Evolutionary conservation across 1,284 basidiomycete species (phyloP).

Genomic region (Trametes hirsuta): DNA sequence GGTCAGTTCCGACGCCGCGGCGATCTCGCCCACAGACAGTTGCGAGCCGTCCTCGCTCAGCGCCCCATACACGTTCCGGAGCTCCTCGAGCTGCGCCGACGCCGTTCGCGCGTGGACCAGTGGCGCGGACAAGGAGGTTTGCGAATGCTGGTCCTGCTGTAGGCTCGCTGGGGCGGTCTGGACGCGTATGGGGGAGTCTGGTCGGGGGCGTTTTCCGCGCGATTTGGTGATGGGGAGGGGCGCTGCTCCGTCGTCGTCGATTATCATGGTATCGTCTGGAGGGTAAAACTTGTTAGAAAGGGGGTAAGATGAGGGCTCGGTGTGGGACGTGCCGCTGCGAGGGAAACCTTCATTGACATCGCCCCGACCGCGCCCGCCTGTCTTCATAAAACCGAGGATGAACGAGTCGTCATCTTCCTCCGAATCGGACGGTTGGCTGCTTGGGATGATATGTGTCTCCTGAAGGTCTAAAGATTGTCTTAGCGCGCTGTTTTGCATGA

Average conservation of each 20-base stretch:
- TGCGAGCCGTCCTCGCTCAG: constrained; percentile 24
- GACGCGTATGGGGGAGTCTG: constrained; percentile 6
- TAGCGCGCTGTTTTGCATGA: not conserved
- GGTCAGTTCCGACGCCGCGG: constrained; percentile 18
- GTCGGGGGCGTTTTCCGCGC: not conserved
- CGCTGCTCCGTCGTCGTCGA: not conserved
- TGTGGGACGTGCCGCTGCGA: not conserved
- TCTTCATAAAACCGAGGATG: constrained; percentile 20
- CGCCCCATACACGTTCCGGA: constrained; percentile 19
- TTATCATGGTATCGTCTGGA: not conserved
- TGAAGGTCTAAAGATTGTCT: not conserved
- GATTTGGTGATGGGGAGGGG: not conserved
- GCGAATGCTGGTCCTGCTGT: not conserved
- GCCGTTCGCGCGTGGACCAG: constrained; percentile 19
- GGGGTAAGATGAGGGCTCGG: not conserved
- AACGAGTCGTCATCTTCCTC: constrained; percentile 11
- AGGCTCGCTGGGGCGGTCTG: constrained; percentile 20
- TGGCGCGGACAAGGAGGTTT: not conserved
- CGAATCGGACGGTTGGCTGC: constrained; percentile 14
- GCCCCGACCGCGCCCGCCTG: not conserved
- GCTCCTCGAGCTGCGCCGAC: constrained; percentile 17
- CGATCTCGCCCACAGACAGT: constrained; percentile 23
- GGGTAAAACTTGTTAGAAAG: not conserved
- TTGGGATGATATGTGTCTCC: constrained; percentile 2
- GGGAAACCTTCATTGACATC: not conserved